Base-by-base conservation (phyloP, 768 basidiomycete genomes). In the Pleurotus tuber-regium region DNA sequence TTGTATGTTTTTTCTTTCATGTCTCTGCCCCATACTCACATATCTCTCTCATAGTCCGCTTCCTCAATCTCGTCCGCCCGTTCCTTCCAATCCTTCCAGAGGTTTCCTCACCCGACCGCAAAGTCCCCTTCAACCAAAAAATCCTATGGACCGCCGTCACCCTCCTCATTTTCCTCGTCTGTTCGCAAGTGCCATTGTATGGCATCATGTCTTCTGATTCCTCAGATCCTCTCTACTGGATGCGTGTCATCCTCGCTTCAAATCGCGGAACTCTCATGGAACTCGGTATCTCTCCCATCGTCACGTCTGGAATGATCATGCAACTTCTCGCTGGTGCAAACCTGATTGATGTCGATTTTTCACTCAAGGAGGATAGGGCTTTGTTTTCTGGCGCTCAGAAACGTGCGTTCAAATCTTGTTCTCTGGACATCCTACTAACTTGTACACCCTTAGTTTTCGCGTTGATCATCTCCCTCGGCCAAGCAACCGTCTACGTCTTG, bases 181-280 rank as follows among this genome's bases (percentile, higher is more conserved):
- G 96, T 80, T 98, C 95, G 23, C 97, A 98, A 74, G 96, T 98
- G 26, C 97, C 97, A 4, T 80, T 99, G 41, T 99, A 98, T 71
- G 97, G 97, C 57, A 98, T 99, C 83, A 96, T 98, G 87, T 97
- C 93, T 24, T 97, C 94, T 54, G 96, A 99, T 79, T 97, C 94
- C 59, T 93, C 93, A 50, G 96, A 99, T 75, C 97, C 97, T 11
- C 84, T 99, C 36, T 98, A 97, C 77, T 98, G 96, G 97, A 94
- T 98, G 89, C 91, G 96, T 72, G 96, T 96, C 75, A 98, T 99
- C 73, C 83, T 99, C 54, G 96, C 97, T 19, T 97, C 93, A 5
- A 98, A 98, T 75, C 84, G 96, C 54, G 97, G 97, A 57, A 98
- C 97, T 1, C 86, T 98, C 55, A 99, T 99, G 97, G 97, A 99